Percentiles rank a stretch among this genome's conserved stretches.
These are phyloP conservation scores for Termitomyces eurrhizus DNA, from an alignment of 768 basidiomycete genomes.

Conservation along the genomic window DNA sequence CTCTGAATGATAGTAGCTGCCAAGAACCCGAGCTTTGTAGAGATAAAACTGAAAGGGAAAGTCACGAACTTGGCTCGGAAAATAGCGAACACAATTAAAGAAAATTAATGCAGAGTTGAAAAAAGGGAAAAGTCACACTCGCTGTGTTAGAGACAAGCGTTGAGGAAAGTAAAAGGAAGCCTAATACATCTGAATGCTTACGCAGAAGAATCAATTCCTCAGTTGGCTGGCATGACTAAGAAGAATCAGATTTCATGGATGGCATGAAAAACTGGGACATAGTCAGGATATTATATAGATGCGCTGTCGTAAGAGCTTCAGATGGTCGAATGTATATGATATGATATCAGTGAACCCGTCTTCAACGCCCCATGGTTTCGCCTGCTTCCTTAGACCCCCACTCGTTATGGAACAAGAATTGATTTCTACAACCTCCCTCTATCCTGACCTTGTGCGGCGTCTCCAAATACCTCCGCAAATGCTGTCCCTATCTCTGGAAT, in stretches of 20 bases:
- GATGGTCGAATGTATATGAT: not conserved
- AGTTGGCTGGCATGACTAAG: no score
- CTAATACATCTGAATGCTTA: not conserved
- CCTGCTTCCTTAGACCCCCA: not conserved
- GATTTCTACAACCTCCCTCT: conserved; percentile 31
- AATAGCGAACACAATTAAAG: not conserved
- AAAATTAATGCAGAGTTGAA: not conserved
- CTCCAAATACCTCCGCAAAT: conserved; percentile 71
- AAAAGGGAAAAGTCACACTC: not conserved
- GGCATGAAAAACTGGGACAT: no score
- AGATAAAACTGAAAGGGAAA: not conserved
- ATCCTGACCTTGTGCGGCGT: conserved; percentile 36
- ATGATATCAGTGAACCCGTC: not conserved
- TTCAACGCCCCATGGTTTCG: not conserved
- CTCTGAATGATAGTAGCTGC: not conserved
- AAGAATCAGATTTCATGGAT: not conserved
- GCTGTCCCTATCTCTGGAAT: conserved; percentile 59
- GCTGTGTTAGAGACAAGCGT: not conserved
- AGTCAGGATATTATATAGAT: not conserved
- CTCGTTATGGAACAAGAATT: not conserved
- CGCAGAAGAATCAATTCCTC: not conserved
- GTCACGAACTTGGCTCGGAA: not conserved
- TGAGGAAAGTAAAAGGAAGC: not conserved
- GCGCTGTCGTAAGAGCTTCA: not conserved
- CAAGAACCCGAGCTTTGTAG: not conserved